Percentiles rank a stretch among this genome's conserved stretches.
phyloP scores from a whole-genome alignment of 305 asterid species.

The Fraxinus ornus region DNA sequence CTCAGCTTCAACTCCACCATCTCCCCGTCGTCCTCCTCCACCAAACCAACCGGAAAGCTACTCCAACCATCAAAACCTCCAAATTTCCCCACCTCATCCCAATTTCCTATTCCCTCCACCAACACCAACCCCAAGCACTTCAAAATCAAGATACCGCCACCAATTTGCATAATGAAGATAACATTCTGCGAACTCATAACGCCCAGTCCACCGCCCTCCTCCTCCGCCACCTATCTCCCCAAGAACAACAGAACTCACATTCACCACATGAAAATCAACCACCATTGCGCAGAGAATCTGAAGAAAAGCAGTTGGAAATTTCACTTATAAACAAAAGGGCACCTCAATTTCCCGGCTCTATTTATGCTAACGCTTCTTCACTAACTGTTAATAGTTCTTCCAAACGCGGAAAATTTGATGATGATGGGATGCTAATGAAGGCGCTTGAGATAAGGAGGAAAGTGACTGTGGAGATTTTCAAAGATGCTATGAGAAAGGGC shows the following conservation, averaged over 20 bases:
- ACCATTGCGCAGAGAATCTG: slow-evolving; percentile 43
- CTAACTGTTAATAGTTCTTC: slow-evolving; percentile 43
- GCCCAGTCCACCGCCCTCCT: slow-evolving; percentile 61
- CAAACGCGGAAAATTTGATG: slow-evolving; percentile 17
- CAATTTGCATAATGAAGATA: slow-evolving; percentile 27
- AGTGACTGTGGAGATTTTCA: slow-evolving; percentile 69
- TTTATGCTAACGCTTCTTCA: slow-evolving; percentile 38
- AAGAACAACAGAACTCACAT: slow-evolving; percentile 26
- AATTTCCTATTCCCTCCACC: slow-evolving; percentile 38
- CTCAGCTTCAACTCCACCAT: slow-evolving; percentile 44
- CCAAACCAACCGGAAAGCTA: slow-evolving; percentile 29
- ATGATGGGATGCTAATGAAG: slow-evolving; percentile 70
- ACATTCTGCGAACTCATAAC: slow-evolving; percentile 60
- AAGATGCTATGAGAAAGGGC: slow-evolving; percentile 72
- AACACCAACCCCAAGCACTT: slow-evolving; percentile 21
- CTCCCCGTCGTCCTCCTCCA: slow-evolving; percentile 42
- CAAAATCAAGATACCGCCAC: slow-evolving; percentile 31
- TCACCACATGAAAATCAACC: slow-evolving; percentile 25
- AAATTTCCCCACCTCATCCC: slow-evolving; percentile 28
- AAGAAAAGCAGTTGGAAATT: slow-evolving; percentile 55
- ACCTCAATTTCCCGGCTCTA: slow-evolving; percentile 86
- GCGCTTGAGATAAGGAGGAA: slow-evolving; percentile 85
- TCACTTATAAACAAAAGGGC: slow-evolving; percentile 49
- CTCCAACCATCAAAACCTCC: slow-evolving; percentile 23
- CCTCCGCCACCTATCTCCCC: slow-evolving; percentile 55